Base-by-base conservation (phyloP, 1,139 yeast genomes). In the Lodderomyces theae region DNA sequence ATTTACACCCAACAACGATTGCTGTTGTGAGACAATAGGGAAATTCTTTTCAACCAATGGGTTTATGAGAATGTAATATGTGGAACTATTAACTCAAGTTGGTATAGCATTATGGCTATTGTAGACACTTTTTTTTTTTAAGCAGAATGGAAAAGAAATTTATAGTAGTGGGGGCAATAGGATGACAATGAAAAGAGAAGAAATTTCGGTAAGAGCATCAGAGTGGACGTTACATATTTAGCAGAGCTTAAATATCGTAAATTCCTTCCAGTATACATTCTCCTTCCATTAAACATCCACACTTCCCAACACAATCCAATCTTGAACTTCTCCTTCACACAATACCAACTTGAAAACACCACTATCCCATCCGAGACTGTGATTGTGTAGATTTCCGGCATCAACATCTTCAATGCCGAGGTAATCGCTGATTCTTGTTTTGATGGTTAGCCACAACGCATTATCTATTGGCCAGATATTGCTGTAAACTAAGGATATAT, bases 271-370 rank as follows among this genome's bases (percentile, higher is more conserved):
- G n/a, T n/a, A n/a, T n/a, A n/a, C 22, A 19, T 19, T 19, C 4
- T 4, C 25, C 23, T 4, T 16, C 16, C 15, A 5, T 12, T 9
- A 28, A 6, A 41, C 26, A 51, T 77, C 81, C 5, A 74, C 79
- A 40, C 75, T 67, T 0, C 92, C 94, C 47, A 86, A 64, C 1
- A 74, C 77, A 34, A 74, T 63, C 95, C 95, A 86, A 43, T 82
- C 80, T 37, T 69, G 74, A 2, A 83, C 83, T 7, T 82, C 86
- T 0, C 95, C 95, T 51, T 82, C 89, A 54, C 92, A 84, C 10
- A 71, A 65, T 4, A 86, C 88, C 39, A 86, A 70, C 49, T 82
- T 78, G 51, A 86, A 67, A 2, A 81, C 77, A 0, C 94, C 92
- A 8, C 81, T 82, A 38, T 72, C 74, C 88, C 88, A 82, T 2